A percentile compares a stretch with the other conserved stretches of the same genome.
These are phyloP conservation scores for Hymenoscyphus scutula DNA, from an alignment of 2,329 filamentous ascomycete species.

Conservation along the genomic window DNA sequence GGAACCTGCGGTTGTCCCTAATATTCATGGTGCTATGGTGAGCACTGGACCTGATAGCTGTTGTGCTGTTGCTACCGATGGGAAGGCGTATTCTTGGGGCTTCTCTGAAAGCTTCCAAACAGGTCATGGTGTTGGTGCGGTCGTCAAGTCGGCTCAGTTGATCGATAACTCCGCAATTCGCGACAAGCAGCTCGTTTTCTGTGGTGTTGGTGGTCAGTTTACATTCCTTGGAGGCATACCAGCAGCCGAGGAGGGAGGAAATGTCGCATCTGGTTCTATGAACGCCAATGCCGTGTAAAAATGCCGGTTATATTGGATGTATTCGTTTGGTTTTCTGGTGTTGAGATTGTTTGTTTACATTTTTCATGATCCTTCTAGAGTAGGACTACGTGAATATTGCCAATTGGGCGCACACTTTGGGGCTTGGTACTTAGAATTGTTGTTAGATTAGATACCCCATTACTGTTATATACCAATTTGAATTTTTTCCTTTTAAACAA, in stretches of 20 bases:
- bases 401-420: too few species aligned
- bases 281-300: too few species aligned
- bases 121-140: conserved; percentile 71
- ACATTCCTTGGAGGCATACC: conserved; percentile 53
- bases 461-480: too few species aligned
- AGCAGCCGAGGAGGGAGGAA: background rate
- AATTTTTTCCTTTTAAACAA: too few species aligned
- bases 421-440: too few species aligned
- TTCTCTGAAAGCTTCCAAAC: conserved; percentile 80
- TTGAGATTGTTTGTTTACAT: too few species aligned
- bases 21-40: conserved; percentile 55
- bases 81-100: conserved; percentile 74
- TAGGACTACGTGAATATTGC: too few species aligned
- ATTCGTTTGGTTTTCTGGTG: too few species aligned
- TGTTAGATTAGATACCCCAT: too few species aligned
- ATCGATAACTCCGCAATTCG: conserved; percentile 83
- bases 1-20: conserved; percentile 57
- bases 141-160: conserved; percentile 72
- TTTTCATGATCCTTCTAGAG: too few species aligned
- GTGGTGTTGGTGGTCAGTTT: conserved; percentile 81
- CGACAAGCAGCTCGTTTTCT: conserved; percentile 70
- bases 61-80: conserved; percentile 65
- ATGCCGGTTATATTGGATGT: too few species aligned
- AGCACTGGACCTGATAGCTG: conserved; percentile 70
- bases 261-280: background rate